Base-by-base conservation (phyloP, 345 rosid species). In the Eucalyptus lansdowneana region DNA sequence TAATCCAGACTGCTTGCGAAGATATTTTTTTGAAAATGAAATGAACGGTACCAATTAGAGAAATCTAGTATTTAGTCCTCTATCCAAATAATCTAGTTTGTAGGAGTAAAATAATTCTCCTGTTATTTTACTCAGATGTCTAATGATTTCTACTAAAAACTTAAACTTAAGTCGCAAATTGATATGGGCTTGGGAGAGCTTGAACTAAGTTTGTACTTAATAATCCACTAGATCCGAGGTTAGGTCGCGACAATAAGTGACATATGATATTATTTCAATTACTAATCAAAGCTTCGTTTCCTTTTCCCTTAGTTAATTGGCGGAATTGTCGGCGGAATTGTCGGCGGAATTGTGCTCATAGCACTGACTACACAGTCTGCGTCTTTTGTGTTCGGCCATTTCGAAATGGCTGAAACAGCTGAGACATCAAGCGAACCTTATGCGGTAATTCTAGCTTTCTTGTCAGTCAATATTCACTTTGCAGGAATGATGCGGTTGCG, bases 401-500 rank as follows among this genome's bases (percentile, higher is more conserved):
- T 95, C 8, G 93, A 94, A 88, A 88, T 69, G 81, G 62, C 94
- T 1, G 92, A 80, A 4, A 24, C 95, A 40, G 94, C 95, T 7
- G 94, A 95, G 69, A 89, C 93, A 53, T 93, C 94, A 19, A 93
- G 94, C 90, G 92, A 92, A 86, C 94, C 95, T 44, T 95, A 94
- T 80, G 95, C 94, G 4, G 94, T 91, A 31, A 86, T 94, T 86
- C 90, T 94, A 60, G 91, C 96, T 93, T 95, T 80, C 94, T 94
- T 2, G 95, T 94, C 16, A 95, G 96, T 87, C 95, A 94, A 85
- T 95, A 94, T 89, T 94, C 94, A 19, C 86, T 94, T 5, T 95
- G 94, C 45, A 94, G 95, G 86, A 94, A 95, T 54, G 96, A 94
- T 88, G 92, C 96, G 11, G 95, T 95, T 19, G 97, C 95, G 14